Evolutionary conservation across 139 green algal species (phyloP).

Genomic region (Chlamydomonas sphaeroides): DNA sequence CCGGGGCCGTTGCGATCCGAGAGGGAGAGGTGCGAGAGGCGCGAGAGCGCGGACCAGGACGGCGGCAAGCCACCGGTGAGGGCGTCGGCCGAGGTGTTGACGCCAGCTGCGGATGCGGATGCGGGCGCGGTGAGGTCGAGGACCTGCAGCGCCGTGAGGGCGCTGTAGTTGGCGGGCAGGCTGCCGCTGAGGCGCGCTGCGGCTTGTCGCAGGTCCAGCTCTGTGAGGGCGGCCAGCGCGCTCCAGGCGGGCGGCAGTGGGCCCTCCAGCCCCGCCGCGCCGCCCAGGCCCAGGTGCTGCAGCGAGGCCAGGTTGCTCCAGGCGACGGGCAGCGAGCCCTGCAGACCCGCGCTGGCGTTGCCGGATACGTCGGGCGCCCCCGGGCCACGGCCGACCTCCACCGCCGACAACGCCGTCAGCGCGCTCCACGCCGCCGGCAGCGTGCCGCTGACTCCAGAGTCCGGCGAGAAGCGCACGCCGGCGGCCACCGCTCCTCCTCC

Average conservation of each 20-base stretch:
- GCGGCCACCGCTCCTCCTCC: not conserved
- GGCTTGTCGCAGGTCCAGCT: not conserved
- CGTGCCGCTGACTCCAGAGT: not conserved
- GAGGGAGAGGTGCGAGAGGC: not conserved
- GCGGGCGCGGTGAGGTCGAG: not conserved
- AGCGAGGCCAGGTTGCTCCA: not conserved
- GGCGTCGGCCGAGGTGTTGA: not conserved
- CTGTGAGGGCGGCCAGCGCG: not conserved
- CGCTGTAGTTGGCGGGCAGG: constrained; percentile 27
- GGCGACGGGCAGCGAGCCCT: too few relatives aligned
- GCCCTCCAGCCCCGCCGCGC: not conserved
- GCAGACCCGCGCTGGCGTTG: too few relatives aligned
- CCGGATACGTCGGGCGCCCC: too few relatives aligned
- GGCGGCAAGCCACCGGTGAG: not conserved
- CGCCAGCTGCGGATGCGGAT: not conserved
- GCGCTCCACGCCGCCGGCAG: not conserved
- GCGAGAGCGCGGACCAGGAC: not conserved
- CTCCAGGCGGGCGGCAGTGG: constrained; percentile 20
- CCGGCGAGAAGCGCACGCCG: not conserved
- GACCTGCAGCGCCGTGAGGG: not conserved
- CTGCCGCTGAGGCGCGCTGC: constrained; percentile 1
- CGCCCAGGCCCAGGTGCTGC: not conserved
- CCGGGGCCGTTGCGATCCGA: not conserved
- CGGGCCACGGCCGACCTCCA: not conserved
- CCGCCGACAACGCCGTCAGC: not conserved